Percentiles rank a stretch among this genome's conserved stretches.
Conservation (phyloP, 2,329 filamentous ascomycete species). For the Metarhizium album region DNA sequence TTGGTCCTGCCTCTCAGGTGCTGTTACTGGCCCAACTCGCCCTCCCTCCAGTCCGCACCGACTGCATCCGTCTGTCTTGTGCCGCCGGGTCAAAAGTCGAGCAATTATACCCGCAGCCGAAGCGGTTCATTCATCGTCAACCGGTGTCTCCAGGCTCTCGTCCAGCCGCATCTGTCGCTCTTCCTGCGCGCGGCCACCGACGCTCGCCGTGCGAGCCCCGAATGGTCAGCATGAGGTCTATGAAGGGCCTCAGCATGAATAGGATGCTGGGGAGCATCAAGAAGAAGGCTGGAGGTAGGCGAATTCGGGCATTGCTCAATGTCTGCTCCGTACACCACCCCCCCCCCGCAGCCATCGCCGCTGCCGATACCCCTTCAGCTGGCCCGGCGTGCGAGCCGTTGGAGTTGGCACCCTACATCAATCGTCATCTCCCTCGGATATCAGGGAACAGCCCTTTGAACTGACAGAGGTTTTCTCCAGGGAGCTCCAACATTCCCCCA, state of each 20-base stretch:
- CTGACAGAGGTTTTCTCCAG: background rate
- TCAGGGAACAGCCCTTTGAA: background rate
- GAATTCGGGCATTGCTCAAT: background rate
- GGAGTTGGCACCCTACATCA: background rate
- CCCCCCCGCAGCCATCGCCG: background rate
- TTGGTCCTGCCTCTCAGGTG: background rate
- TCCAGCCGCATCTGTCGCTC: background rate
- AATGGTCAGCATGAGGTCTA: constrained; percentile 25
- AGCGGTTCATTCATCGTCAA: background rate
- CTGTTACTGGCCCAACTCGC: background rate
- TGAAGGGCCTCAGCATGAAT: constrained; percentile 45
- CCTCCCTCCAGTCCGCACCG: background rate
- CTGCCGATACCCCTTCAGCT: background rate
- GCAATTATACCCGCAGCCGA: background rate
- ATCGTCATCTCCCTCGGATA: background rate
- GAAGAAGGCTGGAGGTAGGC: constrained; percentile 29
- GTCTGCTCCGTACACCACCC: background rate
- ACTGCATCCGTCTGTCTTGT: background rate
- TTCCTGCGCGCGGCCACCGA: background rate
- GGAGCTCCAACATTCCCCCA: constrained; percentile 5
- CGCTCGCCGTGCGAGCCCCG: background rate
- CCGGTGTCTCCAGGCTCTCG: background rate
- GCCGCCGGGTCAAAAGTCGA: background rate
- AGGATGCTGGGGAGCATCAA: constrained; percentile 46
- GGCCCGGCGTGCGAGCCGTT: background rate